Conservation (phyloP, 805 yeast genomes). For the Candida verbasci region DNA sequence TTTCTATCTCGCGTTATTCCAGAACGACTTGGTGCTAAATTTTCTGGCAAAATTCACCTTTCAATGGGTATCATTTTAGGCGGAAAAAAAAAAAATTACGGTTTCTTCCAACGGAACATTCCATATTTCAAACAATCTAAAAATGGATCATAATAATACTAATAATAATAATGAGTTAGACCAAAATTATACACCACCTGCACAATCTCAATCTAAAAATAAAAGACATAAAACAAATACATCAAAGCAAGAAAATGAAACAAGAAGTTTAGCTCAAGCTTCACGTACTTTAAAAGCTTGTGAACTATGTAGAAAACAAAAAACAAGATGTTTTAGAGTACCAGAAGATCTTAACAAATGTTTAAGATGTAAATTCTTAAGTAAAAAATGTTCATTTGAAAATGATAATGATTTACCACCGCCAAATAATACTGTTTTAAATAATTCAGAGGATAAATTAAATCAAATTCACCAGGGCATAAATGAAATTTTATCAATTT, state of each 20-base stretch:
- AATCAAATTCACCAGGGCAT: constrained; percentile 32
- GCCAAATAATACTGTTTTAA: background rate
- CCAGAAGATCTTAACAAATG: constrained; percentile 45
- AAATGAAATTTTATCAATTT: constrained; percentile 25
- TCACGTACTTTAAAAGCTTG: constrained; percentile 52
- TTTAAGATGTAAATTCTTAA: constrained; percentile 54
- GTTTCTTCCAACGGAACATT: too few relatives aligned
- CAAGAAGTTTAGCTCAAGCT: constrained; percentile 22
- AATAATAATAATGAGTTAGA: too few relatives aligned
- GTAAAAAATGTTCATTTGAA: constrained; percentile 50
- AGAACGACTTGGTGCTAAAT: too few relatives aligned
- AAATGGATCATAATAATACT: too few relatives aligned
- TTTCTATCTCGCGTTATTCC: too few relatives aligned
- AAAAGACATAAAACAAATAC: constrained; percentile 1
- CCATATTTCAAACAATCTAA: too few relatives aligned
- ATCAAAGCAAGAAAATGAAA: constrained; percentile 6
- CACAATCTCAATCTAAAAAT: background rate
- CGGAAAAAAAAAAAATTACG: too few relatives aligned
- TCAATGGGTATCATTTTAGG: too few relatives aligned
- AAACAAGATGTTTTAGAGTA: constrained; percentile 60
- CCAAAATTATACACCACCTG: background rate
- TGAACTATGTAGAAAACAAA: constrained; percentile 49
- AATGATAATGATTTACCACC: background rate
- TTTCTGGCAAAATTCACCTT: too few relatives aligned
- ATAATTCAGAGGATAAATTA: background rate